Conservation (phyloP, 805 yeast genomes). For the Kockiozyma suomiensis region DNA sequence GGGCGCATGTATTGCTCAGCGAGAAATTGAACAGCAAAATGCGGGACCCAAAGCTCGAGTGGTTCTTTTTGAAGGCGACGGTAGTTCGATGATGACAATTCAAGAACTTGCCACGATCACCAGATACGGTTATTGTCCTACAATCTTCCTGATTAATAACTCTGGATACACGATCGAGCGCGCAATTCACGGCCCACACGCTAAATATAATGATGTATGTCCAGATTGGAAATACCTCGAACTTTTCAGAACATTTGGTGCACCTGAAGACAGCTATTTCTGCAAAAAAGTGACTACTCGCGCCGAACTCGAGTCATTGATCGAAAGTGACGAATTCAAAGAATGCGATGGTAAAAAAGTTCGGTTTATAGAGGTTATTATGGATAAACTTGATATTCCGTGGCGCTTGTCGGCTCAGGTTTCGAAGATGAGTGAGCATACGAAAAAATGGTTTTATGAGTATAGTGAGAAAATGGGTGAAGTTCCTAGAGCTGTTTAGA, state of each 20-base stretch:
- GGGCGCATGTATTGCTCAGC: conserved; percentile 76
- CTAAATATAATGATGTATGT: conserved; percentile 79
- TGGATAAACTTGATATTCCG: conserved; percentile 66
- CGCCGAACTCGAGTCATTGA: conserved; percentile 37
- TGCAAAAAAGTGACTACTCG: conserved; percentile 33
- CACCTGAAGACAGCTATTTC: conserved; percentile 35
- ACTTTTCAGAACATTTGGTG: conserved; percentile 68
- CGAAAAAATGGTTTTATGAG: conserved; percentile 34
- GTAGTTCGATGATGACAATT: conserved; percentile 91
- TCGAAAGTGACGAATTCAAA: conserved; percentile 45
- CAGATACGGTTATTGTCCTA: conserved; percentile 62
- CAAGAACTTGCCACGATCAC: conserved; percentile 71
- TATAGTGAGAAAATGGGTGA: conserved; percentile 31
- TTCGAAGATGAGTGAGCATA: conserved; percentile 36
- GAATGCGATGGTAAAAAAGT: conserved; percentile 43
- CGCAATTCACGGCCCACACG: conserved; percentile 74
- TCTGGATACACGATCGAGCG: conserved; percentile 91
- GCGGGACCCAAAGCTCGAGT: conserved; percentile 49
- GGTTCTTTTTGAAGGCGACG: conserved; percentile 83
- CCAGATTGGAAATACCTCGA: conserved; percentile 81
- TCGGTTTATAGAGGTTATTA: conserved; percentile 60
- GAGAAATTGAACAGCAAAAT: conserved; percentile 50
- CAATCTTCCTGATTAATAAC: conserved; percentile 76
- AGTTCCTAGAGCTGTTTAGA: conserved; percentile 19
- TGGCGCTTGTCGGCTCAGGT: conserved; percentile 52